Conservation (phyloP, 495 filamentous ascomycete genomes). For the Daldinia bambusicola region DNA sequence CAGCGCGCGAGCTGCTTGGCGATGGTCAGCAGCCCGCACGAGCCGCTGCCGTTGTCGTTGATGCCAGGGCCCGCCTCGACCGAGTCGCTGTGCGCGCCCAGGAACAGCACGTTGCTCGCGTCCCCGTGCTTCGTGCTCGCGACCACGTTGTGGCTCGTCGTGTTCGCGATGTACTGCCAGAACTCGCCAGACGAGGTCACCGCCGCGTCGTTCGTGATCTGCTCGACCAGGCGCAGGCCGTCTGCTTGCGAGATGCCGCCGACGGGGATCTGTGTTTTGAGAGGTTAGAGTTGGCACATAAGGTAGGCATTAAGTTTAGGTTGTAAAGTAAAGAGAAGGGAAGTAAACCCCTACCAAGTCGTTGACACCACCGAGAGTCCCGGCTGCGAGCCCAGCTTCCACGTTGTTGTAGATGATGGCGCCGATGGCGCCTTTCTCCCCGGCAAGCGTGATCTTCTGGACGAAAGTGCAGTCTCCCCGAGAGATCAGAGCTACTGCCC, state of each 20-base stretch:
- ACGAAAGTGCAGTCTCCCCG: slow-evolving; percentile 71
- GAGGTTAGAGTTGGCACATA: slow-evolving; percentile 10
- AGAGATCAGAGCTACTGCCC: slow-evolving; percentile 69
- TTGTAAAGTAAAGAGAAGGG: neutral
- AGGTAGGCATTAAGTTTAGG: neutral
- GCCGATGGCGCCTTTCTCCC: slow-evolving; percentile 67
- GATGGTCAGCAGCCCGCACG: slow-evolving; percentile 70
- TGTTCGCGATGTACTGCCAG: slow-evolving; percentile 48
- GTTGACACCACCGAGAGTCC: slow-evolving; percentile 65
- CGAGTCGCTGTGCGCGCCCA: slow-evolving; percentile 77
- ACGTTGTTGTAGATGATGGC: slow-evolving; percentile 75
- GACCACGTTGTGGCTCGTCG: slow-evolving; percentile 71
- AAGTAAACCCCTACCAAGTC: slow-evolving; percentile 46
- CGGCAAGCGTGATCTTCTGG: slow-evolving; percentile 67
- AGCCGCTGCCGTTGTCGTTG: slow-evolving; percentile 76
- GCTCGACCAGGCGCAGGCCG: slow-evolving; percentile 59
- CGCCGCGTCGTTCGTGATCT: slow-evolving; percentile 50
- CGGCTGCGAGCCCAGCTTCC: slow-evolving; percentile 56
- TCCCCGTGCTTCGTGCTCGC: slow-evolving; percentile 73
- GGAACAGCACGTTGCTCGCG: slow-evolving; percentile 68
- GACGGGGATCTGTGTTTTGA: slow-evolving; percentile 56
- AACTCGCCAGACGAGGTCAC: slow-evolving; percentile 39
- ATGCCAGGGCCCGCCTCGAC: slow-evolving; percentile 71
- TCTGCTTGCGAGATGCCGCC: slow-evolving; percentile 64
- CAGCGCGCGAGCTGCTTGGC: slow-evolving; percentile 69